Conservation (phyloP, 768 basidiomycete species). For the Calocybe cyanea region DNA sequence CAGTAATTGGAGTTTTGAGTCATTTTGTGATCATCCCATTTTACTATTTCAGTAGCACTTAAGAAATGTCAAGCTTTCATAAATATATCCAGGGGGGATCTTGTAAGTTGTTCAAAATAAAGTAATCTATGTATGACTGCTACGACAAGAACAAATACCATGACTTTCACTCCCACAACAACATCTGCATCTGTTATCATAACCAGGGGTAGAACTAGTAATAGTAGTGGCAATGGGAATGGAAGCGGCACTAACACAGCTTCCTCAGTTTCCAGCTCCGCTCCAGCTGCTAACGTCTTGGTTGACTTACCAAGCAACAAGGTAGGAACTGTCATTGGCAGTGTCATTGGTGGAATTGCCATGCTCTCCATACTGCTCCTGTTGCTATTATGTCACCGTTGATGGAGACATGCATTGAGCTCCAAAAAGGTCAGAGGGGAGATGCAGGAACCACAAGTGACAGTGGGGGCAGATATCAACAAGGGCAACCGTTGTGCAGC, state of each 20-base stretch:
- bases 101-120: too few species aligned
- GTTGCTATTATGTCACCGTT: too few species aligned
- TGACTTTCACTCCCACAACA: too few species aligned
- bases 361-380: slow-evolving; percentile 1
- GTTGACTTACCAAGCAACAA: neutral
- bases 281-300: neutral
- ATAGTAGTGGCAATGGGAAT: neutral
- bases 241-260: neutral
- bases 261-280: neutral
- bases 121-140: too few species aligned
- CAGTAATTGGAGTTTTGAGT: too few species aligned
- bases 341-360: slow-evolving; percentile 7
- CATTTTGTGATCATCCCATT: too few species aligned
- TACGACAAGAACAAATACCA: too few species aligned
- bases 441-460: slow-evolving; percentile 4
- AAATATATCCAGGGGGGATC: too few species aligned
- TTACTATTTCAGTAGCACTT: too few species aligned
- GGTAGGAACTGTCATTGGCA: slow-evolving; percentile 11
- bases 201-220: neutral
- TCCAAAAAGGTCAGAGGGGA: neutral
- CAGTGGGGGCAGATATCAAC: neutral
- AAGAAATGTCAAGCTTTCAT: too few species aligned
- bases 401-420: too few species aligned
- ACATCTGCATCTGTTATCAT: neutral
- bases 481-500: too few species aligned